Conservation (phyloP, 2,329 filamentous ascomycete genomes). For the Fusarium citri region DNA sequence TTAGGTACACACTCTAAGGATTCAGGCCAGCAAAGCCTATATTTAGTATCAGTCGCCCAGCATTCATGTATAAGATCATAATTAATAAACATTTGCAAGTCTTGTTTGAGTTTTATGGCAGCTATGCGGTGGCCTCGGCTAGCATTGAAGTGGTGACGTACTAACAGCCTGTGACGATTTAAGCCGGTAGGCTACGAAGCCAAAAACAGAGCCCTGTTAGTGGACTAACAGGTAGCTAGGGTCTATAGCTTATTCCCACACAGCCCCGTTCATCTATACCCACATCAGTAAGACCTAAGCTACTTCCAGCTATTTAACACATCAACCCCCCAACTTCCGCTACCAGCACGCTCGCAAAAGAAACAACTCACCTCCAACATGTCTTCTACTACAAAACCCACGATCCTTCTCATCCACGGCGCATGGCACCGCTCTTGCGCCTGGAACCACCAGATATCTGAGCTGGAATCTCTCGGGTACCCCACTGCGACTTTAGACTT, state of each 20-base stretch:
- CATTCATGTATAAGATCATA: fast-evolving
- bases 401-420: fast-evolving
- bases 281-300: no score
- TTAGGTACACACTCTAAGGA: conserved; percentile 18
- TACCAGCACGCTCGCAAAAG: neutral
- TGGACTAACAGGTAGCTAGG: no score
- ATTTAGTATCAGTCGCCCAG: fast-evolving
- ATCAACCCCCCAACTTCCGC: neutral
- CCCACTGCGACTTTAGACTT: neutral
- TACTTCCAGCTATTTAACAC: neutral
- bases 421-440: neutral
- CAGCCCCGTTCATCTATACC: no score
- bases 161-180: no score
- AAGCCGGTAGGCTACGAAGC: no score
- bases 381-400: neutral
- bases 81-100: neutral
- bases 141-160: no score
- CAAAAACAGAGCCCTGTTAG: no score
- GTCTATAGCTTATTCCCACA: no score
- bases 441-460: neutral
- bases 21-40: fast-evolving
- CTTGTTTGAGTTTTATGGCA: no score
- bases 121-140: no score
- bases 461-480: neutral
- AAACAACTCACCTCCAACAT: fast-evolving